Evolutionary conservation across 805 yeast genomes (phyloP), one percentile per base, ranked within the genome.

Genomic region (Grigorovia transvaalensis): DNA sequence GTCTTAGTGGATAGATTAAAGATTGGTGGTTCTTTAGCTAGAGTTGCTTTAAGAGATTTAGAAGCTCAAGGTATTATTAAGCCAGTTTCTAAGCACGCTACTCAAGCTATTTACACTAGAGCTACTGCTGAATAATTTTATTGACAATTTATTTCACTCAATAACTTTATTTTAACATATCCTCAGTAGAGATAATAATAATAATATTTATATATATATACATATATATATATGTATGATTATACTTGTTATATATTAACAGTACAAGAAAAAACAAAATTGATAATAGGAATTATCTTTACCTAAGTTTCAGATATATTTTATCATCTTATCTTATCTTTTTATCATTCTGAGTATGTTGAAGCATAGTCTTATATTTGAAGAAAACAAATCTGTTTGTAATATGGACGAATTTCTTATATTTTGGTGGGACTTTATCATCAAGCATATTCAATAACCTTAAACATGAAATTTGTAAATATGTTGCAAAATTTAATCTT

Each of bases 21-120:
- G 93, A 79, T 93, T 68, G 96, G 96, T 81, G 99, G 99, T 76
- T 90, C 99, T 60, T 68, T 93, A 72, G 99, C 99, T 71, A 91
- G 99, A 81, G 85, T 88, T 74, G 99, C 98, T 71, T 84, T 93
- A 73, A 81, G 80, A 75, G 96, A 93, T 71, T 87, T 93, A 74
- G 98, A 89, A 80, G 79, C 77, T 63, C 90, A 90, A 67, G 99
- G 99, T 73, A 77, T 87, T 73, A 93, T 93, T 77, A 86, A 84
- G 80, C 89, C 95, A 67, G 85, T 93, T 72, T 84, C 88, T 70
- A 84, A 81, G 74, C 97, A 90, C 87, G 82, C 96, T 71, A 88
- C 87, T 80, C 99, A 93, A 82, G 82, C 83, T 75, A 86, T 95
- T 74, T 93, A 89, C 95, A 85, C 88, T 72, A 75, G 78, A 74